A percentile compares a stretch with the other conserved stretches of the same genome.
These are phyloP conservation scores for Tripidium arundinaceum DNA, from an alignment of 202 grass and related monocot genomes.

Conservation along the genomic window DNA sequence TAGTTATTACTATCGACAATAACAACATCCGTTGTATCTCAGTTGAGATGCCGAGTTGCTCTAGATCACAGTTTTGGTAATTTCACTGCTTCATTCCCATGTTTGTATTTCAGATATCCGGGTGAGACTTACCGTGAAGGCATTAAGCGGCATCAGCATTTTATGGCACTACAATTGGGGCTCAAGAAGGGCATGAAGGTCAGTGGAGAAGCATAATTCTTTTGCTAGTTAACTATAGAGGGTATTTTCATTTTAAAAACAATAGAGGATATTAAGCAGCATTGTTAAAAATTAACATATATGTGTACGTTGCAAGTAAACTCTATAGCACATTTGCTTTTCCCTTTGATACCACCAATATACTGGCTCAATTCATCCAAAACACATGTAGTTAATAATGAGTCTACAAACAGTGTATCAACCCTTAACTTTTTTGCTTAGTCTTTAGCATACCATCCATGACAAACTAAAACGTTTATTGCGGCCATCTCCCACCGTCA, in stretches of 20 bases:
- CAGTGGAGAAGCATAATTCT: neutral
- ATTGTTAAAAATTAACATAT: neutral
- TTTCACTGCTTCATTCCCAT: neutral
- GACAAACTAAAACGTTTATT: neutral
- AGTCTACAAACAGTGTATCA: neutral
- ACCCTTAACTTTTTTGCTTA: neutral
- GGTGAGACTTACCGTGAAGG: slow-evolving; percentile 53
- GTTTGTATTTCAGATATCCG: slow-evolving; percentile 33
- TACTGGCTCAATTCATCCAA: neutral
- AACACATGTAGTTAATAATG: neutral
- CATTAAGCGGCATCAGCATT: slow-evolving; percentile 60
- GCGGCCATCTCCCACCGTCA: no score
- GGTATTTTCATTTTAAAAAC: neutral
- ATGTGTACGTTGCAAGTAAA: neutral
- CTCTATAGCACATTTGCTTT: neutral
- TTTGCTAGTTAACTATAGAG: neutral
- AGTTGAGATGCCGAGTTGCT: neutral
- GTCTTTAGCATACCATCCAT: neutral
- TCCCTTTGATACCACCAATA: neutral
- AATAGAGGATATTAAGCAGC: neutral
- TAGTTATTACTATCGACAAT: neutral
- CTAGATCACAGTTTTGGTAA: neutral
- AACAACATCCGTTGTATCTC: neutral
- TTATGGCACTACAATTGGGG: slow-evolving; percentile 63
- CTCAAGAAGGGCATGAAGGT: slow-evolving; percentile 70